Conservation (phyloP, 1,284 basidiomycete species). For the Moniliophthora roreri region DNA sequence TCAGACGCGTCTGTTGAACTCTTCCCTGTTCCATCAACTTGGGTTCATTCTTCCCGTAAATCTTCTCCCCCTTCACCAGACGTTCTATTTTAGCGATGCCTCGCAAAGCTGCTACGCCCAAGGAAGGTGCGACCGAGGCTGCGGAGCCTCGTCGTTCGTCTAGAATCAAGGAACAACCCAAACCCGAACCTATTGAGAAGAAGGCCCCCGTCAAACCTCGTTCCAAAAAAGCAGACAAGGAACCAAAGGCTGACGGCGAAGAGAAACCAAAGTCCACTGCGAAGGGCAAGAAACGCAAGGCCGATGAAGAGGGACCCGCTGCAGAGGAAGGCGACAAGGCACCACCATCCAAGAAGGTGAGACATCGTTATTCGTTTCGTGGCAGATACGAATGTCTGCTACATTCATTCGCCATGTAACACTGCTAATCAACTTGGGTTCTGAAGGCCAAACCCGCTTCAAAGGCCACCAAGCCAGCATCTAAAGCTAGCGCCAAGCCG, state of each 20-base stretch:
- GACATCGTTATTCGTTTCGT: conserved; percentile 17
- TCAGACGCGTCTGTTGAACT: neutral
- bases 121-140: conserved; percentile 31
- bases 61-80: neutral
- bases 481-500: conserved; percentile 27
- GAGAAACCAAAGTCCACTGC: conserved; percentile 55
- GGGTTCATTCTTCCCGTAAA: neutral
- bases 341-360: conserved; percentile 56
- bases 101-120: conserved; percentile 57
- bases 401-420: neutral
- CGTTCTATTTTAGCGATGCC: conserved; percentile 45
- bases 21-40: conserved; percentile 2
- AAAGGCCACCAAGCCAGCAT: conserved; percentile 23
- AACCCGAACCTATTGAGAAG: conserved; percentile 50
- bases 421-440: neutral
- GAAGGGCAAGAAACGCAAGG: conserved; percentile 59
- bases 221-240: conserved; percentile 47
- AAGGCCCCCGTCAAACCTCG: conserved; percentile 62
- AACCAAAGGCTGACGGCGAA: conserved; percentile 28
- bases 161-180: conserved; percentile 71
- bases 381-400: neutral
- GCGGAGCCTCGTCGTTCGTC: conserved; percentile 68
- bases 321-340: conserved; percentile 27
- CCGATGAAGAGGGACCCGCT: conserved; percentile 39
- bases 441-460: conserved; percentile 17